Base-by-base conservation (phyloP, 768 basidiomycete genomes). In the Leccinum ochraceum region DNA sequence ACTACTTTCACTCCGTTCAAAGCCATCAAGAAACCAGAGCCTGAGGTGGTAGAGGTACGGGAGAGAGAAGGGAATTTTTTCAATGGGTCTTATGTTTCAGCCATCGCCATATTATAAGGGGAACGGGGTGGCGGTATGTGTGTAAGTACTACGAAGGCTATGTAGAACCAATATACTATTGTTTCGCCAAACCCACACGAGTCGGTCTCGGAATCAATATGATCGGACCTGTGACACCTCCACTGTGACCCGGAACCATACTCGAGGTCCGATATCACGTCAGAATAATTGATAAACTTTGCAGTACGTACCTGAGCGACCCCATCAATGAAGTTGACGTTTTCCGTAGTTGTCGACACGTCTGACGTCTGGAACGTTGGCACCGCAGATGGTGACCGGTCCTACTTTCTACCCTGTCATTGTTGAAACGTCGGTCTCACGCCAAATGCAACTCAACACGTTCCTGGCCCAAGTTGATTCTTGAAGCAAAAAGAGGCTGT, bases 1-100 rank as follows among this genome's bases (percentile, higher is more conserved):
- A 84, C 71, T 37, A 83, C 82, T 60, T 82, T 82, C 55, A 84
- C 56, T 22, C 81, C 83, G 49, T 71, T 63, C 50, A 85, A 74
- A 24, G 82, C 77, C 83, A 85, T 85, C 48, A 7, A 51, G 24
- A 26, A 42, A 26, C 5, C 2, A 24, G 16, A 16, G 9, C 5
- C 3, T 20, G 16, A 16, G 9, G 55, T 8, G 2, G 28, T 14
- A 4, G 44, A 48, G 46, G 28, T 22, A 30, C 11, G 16, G n/a
- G 22, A 9, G 28, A 37, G 46, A 34, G 48, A 39, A 39, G 52
- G 58, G 51, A 22, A 59, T 13, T 13, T 28, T 56, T 37, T 26
- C 36, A 54, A 22, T 11, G 16, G 7, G 11, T 13, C 42, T 49
- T 60, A 54, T 62, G 67, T 69, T 63, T 61, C 65, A 58, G 55